phyloP scores from a whole-genome alignment of 768 basidiomycete species.

The Xerocomellus intermedius region DNA sequence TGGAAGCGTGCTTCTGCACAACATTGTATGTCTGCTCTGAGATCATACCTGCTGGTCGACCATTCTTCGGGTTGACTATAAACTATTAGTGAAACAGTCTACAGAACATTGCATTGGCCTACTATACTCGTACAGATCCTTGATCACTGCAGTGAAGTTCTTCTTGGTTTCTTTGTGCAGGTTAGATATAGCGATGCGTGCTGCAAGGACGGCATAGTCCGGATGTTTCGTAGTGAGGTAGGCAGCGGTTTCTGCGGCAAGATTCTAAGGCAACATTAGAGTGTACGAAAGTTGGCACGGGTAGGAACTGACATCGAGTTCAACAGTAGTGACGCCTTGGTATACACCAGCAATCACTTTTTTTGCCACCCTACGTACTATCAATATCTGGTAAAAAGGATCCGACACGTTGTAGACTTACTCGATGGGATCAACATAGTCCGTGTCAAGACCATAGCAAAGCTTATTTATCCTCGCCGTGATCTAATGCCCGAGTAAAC shows the following conservation, averaged over 20 bases:
- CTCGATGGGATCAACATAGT: slow-evolving; percentile 94
- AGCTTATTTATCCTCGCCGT: slow-evolving; percentile 86
- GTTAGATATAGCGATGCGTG: slow-evolving; percentile 98
- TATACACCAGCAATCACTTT: slow-evolving; percentile 94
- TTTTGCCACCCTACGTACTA: slow-evolving; percentile 65
- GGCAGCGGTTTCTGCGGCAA: slow-evolving; percentile 95
- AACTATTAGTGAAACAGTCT: neutral
- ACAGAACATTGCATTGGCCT: slow-evolving; percentile 20
- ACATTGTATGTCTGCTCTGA: slow-evolving; percentile 81
- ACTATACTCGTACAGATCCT: slow-evolving; percentile 89
- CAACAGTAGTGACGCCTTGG: slow-evolving; percentile 93
- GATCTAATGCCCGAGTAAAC: slow-evolving; percentile 49
- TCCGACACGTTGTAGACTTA: neutral
- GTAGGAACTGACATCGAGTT: slow-evolving; percentile 76
- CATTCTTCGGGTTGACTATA: slow-evolving; percentile 93
- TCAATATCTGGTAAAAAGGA: slow-evolving; percentile 2
- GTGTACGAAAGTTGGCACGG: neutral
- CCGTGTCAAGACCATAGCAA: slow-evolving; percentile 91
- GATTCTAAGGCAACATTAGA: slow-evolving; percentile 56
- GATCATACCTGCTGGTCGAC: slow-evolving; percentile 84
- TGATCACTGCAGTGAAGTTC: slow-evolving; percentile 88
- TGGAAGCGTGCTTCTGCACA: slow-evolving; percentile 76
- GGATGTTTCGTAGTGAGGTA: slow-evolving; percentile 97
- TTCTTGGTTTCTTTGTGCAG: slow-evolving; percentile 99
- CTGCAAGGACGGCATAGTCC: slow-evolving; percentile 97